phyloP scores from a whole-genome alignment of 192 early-diverging fungal species.

The Chytriomyces hyalinus region DNA sequence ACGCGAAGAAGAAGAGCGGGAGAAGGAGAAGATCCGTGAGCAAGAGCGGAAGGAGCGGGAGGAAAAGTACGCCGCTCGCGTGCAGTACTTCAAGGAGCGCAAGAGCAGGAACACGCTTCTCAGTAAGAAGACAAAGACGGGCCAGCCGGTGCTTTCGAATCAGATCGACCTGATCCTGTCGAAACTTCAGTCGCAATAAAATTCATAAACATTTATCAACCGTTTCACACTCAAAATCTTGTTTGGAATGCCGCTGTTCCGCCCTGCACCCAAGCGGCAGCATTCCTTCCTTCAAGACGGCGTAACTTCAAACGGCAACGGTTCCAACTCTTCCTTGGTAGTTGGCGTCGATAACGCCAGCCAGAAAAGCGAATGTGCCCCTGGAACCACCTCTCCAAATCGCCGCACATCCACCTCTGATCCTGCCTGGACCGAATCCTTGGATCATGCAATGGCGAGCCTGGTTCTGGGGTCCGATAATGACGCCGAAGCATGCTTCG shows the following conservation, averaged over 20 bases:
- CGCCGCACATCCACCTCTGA: too few relatives aligned
- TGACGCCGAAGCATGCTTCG: too few relatives aligned
- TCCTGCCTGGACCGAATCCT: too few relatives aligned
- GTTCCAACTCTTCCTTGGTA: not conserved
- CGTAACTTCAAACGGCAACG: too few relatives aligned
- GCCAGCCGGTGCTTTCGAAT: slow-evolving; percentile 22
- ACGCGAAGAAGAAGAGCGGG: slow-evolving; percentile 12
- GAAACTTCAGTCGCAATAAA: slow-evolving; percentile 12
- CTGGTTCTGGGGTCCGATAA: too few relatives aligned
- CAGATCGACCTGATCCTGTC: slow-evolving; percentile 18
- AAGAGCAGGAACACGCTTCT: slow-evolving; percentile 11
- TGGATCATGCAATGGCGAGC: too few relatives aligned
- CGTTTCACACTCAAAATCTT: not conserved
- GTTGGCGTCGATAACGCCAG: not conserved
- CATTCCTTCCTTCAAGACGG: too few relatives aligned
- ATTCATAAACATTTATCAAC: not conserved
- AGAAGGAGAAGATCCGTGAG: slow-evolving; percentile 25
- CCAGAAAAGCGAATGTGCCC: not conserved
- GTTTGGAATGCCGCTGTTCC: too few relatives aligned
- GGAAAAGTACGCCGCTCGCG: not conserved
- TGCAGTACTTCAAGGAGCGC: slow-evolving; percentile 22
- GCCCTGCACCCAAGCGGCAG: too few relatives aligned
- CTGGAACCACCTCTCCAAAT: not conserved
- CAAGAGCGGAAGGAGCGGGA: slow-evolving; percentile 18
- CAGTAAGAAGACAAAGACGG: slow-evolving; percentile 18